Evolutionary conservation across 371 early-diverging fungal species (phyloP), one percentile per base, ranked within the genome.

Genomic region (Mortierella sp.): DNA sequence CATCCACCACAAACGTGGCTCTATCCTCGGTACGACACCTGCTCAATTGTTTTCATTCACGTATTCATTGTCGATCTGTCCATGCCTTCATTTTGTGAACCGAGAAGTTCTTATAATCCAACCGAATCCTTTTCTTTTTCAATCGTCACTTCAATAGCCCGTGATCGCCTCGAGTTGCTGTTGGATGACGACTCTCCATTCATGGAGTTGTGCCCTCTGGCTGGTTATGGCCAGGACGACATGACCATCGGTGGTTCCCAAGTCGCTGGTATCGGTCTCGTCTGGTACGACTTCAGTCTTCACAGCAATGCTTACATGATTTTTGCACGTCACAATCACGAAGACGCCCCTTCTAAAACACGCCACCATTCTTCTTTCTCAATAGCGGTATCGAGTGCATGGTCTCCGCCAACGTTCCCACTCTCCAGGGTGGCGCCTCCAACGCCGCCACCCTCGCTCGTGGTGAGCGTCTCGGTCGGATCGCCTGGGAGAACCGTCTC

Each of bases 131-230:
- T 71, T 11, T 56, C 60, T 35, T 35, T 41, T 41, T 12, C 11
- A 46, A 46, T 46, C 54, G 70, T 72, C 18, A 49, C 43, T n/a
- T 29, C 38, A 63, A 27, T 74, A 93, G 93, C 93, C 16, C 91
- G 94, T 60, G 93, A 94, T 74, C 91, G 95, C 70, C 72, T 95
- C 14, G 92, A 94, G 27, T 77, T 95, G 21, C 74, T 95, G 3
- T 84, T 95, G 35, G 95, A 95, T 82, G 92, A 92, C 70, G 95
- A 94, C 79, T 92, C 93, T 7, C 95, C 95, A 27, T 95, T 94
- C 75, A 83, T 95, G 55, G 95, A 95, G 83, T 77, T 95, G 35
- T 91, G 93, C 60, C 90, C 93, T 12, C 80, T 95, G 49, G 95
- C 95, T 68, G 95, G 95, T 10, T 93, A 90, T 65, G 93, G 86